phyloP scores from a whole-genome alignment of 768 basidiomycete genomes.

The Amanita fuliginea region DNA sequence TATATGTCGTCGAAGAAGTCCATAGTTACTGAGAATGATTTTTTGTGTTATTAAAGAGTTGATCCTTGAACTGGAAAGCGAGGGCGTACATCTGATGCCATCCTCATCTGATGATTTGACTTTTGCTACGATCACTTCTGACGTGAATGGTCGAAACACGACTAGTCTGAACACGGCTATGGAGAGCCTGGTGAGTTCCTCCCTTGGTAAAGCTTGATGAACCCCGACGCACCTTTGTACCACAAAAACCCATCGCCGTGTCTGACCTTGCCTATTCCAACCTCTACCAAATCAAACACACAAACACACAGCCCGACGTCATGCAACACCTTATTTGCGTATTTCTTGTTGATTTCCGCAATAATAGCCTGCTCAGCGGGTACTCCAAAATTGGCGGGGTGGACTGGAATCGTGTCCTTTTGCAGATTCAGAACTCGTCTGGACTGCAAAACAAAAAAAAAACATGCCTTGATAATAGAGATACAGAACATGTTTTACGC shows the following conservation, averaged over 20 bases:
- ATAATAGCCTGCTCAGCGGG: constrained; percentile 72
- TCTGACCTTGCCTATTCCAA: constrained; percentile 84
- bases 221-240: constrained; percentile 67
- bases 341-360: constrained; percentile 89
- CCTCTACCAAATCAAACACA: constrained; percentile 78
- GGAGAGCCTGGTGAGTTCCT: constrained; percentile 1
- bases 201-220: neutral
- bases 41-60: too few relatives aligned
- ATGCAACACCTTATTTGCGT: constrained; percentile 84
- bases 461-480: constrained; percentile 7
- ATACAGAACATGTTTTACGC: neutral
- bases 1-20: constrained; percentile 95
- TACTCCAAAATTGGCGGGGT: constrained; percentile 74
- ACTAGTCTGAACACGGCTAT: constrained; percentile 83
- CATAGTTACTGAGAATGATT: constrained; percentile 48
- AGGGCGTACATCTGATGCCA: constrained; percentile 65
- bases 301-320: constrained; percentile 88
- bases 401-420: constrained; percentile 87
- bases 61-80: neutral
- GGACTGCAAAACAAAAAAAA: neutral
- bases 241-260: constrained; percentile 94
- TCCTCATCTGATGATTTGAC: constrained; percentile 82
- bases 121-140: constrained; percentile 84
- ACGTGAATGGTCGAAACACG: constrained; percentile 83
- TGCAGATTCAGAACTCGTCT: neutral